Evolutionary conservation across 2,329 filamentous ascomycete species (phyloP).

Genomic region (Ceratocystis albifundus): DNA sequence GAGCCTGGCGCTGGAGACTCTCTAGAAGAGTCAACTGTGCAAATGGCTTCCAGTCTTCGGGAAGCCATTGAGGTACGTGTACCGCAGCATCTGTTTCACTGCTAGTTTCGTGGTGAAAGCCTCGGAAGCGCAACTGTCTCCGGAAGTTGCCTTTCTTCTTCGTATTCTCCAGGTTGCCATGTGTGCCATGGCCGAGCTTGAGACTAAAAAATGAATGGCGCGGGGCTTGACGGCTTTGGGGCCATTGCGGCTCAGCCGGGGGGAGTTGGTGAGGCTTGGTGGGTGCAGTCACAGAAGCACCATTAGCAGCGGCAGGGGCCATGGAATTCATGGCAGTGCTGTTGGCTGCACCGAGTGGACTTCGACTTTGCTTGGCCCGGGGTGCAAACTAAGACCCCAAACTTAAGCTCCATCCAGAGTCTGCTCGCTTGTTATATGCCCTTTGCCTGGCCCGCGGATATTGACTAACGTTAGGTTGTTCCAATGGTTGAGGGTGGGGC

Average conservation of each 20-base stretch:
- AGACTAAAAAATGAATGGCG: slow-evolving; percentile 10
- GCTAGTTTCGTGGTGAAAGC: not conserved
- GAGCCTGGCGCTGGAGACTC: slow-evolving; percentile 7
- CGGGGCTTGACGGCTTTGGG: not conserved
- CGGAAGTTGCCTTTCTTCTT: not conserved
- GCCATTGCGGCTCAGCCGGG: not conserved
- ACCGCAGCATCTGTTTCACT: slow-evolving; percentile 9
- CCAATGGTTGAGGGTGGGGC: not conserved
- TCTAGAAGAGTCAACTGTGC: slow-evolving; percentile 14
- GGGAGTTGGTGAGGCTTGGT: not conserved
- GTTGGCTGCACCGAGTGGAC: not conserved
- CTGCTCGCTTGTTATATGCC: slow-evolving; percentile 12
- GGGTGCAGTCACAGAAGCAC: not conserved
- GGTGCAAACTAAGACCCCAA: slow-evolving; percentile 18
- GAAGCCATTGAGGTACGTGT: slow-evolving; percentile 9
- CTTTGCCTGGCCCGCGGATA: not conserved
- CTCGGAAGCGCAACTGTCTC: not conserved
- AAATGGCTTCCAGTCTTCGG: slow-evolving; percentile 16
- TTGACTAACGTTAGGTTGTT: not conserved
- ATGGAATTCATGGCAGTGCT: not conserved
- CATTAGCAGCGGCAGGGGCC: not conserved
- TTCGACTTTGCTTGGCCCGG: slow-evolving; percentile 14
- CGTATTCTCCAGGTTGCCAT: not conserved
- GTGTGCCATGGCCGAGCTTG: slow-evolving; percentile 2
- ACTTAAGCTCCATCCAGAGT: slow-evolving; percentile 16